Conservation (phyloP, 345 rosid species). For the Hypericum perforatum region DNA sequence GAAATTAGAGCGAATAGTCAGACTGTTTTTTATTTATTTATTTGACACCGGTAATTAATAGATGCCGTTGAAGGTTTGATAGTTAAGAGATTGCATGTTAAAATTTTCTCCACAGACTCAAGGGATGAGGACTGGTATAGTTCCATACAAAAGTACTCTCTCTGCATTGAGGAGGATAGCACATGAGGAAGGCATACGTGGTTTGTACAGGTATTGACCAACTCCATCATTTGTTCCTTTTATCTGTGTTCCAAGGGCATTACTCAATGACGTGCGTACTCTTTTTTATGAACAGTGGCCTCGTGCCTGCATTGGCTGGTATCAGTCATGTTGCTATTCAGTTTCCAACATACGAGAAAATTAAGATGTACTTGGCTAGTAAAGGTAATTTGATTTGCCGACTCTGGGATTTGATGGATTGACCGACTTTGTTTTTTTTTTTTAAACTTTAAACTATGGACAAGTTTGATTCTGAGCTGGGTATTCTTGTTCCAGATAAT, state of each 20-base stretch:
- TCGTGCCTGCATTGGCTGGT: constrained; percentile 82
- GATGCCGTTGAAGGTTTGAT: neutral
- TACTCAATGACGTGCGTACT: neutral
- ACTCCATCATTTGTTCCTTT: neutral
- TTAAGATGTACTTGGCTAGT: constrained; percentile 55
- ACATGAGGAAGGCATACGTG: constrained; percentile 74
- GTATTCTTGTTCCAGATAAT: constrained; percentile 29
- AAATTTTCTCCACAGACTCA: constrained; percentile 42
- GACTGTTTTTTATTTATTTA: too few relatives aligned
- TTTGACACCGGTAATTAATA: neutral
- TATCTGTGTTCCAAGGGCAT: constrained; percentile 1
- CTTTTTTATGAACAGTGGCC: constrained; percentile 49
- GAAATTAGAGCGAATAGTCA: too few relatives aligned
- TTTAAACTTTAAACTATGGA: neutral
- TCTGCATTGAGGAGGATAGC: constrained; percentile 80
- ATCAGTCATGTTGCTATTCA: constrained; percentile 91
- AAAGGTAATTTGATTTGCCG: constrained; percentile 28
- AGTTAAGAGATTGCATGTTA: constrained; percentile 1
- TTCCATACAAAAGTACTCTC: constrained; percentile 59
- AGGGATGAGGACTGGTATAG: constrained; percentile 58
- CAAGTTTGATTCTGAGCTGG: too few relatives aligned
- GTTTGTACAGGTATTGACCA: constrained; percentile 54
- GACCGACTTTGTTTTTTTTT: neutral
- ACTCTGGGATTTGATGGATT: neutral
- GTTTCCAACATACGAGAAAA: constrained; percentile 70